Percentiles rank a stretch among this genome's conserved stretches.
Conservation (phyloP, 345 rosid species). For the Laguncularia racemosa region DNA sequence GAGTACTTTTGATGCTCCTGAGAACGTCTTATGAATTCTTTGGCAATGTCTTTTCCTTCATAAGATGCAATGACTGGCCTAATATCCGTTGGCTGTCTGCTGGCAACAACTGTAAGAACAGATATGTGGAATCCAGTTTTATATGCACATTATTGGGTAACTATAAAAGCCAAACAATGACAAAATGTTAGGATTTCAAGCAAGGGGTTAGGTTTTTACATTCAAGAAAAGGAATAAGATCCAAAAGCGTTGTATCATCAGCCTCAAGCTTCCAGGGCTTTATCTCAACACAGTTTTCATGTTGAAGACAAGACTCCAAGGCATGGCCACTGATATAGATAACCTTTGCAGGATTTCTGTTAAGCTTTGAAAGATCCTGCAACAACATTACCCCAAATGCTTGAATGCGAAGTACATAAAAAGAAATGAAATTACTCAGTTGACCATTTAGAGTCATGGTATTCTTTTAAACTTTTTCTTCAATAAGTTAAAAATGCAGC, state of each 20-base stretch:
- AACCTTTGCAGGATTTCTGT: conserved; percentile 75
- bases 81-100: conserved; percentile 71
- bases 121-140: neutral
- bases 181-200: neutral
- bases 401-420: too few relatives aligned
- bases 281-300: conserved; percentile 75
- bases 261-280: conserved; percentile 73
- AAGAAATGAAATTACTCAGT: neutral
- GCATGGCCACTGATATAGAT: conserved; percentile 82
- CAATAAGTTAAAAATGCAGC: too few relatives aligned
- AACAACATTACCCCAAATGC: conserved; percentile 9
- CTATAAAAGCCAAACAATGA: neutral
- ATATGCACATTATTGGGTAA: too few relatives aligned
- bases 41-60: conserved; percentile 65
- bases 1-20: conserved; percentile 66
- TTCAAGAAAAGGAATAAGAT: conserved; percentile 96
- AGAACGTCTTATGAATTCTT: conserved; percentile 87
- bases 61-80: conserved; percentile 66
- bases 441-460: neutral
- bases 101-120: conserved; percentile 68
- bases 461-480: too few relatives aligned
- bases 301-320: conserved; percentile 77
- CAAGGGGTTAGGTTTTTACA: conserved; percentile 35
- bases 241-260: conserved; percentile 83
- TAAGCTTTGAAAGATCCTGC: conserved; percentile 98